Conservation (phyloP, 805 yeast species). For the Kockiozyma suomiensis region DNA sequence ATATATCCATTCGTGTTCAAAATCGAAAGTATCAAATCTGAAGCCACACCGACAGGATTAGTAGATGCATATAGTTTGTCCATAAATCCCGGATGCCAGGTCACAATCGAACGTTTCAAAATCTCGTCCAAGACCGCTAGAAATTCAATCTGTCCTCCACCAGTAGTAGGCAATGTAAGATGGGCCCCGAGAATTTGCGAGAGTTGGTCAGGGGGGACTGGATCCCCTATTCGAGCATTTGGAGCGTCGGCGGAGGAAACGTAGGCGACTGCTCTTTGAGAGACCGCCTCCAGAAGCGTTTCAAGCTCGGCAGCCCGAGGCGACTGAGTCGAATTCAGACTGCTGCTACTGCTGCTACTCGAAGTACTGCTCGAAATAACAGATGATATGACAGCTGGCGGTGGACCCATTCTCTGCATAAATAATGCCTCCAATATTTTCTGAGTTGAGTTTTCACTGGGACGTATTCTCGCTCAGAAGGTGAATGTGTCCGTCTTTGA, state of each 20-base stretch:
- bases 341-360: not conserved
- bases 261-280: conserved; percentile 55
- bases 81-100: conserved; percentile 86
- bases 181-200: conserved; percentile 9
- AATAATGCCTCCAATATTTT: too few relatives aligned
- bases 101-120: conserved; percentile 68
- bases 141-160: conserved; percentile 46
- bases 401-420: conserved; percentile 9
- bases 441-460: too few relatives aligned
- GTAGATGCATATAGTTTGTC: conserved; percentile 86
- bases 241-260: conserved; percentile 51
- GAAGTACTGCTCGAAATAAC: not conserved
- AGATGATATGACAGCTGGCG: not conserved
- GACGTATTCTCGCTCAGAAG: too few relatives aligned
- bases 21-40: conserved; percentile 67
- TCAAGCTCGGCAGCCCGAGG: conserved; percentile 54
- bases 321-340: not conserved
- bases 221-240: conserved; percentile 50
- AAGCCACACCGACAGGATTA: conserved; percentile 77
- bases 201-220: conserved; percentile 30
- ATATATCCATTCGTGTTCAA: conserved; percentile 86
- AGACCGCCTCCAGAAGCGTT: conserved; percentile 50
- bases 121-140: conserved; percentile 56
- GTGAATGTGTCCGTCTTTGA: too few relatives aligned
- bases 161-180: conserved; percentile 19